These are phyloP conservation scores for Talaromyces albobiverticillius DNA, from an alignment of 2,329 filamentous ascomycete genomes.

Conservation along the genomic window DNA sequence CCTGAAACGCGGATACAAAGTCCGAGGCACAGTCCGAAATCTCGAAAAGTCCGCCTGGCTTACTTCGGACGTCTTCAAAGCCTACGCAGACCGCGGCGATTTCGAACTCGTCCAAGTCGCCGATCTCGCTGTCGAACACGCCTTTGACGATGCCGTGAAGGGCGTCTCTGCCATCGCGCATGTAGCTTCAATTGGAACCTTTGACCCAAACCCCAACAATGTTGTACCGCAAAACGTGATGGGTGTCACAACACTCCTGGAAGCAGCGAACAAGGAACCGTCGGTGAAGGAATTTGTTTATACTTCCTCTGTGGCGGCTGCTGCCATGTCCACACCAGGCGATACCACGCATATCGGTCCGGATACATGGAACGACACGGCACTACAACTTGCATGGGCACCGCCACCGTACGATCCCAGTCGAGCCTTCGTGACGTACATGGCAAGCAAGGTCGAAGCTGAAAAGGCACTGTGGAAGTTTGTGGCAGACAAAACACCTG, in stretches of 20 bases:
- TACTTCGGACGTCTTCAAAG: conserved; percentile 1
- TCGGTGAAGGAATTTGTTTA: conserved; percentile 9
- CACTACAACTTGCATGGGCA: conserved; percentile 2
- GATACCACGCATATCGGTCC: conserved; percentile 1
- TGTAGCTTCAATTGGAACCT: conserved; percentile 5
- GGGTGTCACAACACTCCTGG: background rate
- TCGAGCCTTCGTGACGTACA: background rate
- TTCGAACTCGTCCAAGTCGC: background rate
- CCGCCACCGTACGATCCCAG: conserved; percentile 8
- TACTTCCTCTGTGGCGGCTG: conserved; percentile 6
- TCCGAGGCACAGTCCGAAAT: conserved; percentile 2
- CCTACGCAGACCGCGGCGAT: background rate
- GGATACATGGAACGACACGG: conserved; percentile 1
- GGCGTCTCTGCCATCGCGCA: conserved; percentile 8
- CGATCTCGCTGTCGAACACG: conserved; percentile 1
- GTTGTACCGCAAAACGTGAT: background rate
- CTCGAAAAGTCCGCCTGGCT: conserved; percentile 4
- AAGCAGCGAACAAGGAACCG: background rate
- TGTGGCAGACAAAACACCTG: background rate
- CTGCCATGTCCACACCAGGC: background rate
- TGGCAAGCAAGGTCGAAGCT: conserved; percentile 5
- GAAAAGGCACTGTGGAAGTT: conserved; percentile 9
- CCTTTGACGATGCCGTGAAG: conserved; percentile 6
- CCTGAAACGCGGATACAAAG: conserved; percentile 9
- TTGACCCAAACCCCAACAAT: conserved; percentile 6